Evolutionary conservation across 2,329 filamentous ascomycete genomes (phyloP), one percentile per base, ranked within the genome.

Genomic region (Paramyrothecium sp.): DNA sequence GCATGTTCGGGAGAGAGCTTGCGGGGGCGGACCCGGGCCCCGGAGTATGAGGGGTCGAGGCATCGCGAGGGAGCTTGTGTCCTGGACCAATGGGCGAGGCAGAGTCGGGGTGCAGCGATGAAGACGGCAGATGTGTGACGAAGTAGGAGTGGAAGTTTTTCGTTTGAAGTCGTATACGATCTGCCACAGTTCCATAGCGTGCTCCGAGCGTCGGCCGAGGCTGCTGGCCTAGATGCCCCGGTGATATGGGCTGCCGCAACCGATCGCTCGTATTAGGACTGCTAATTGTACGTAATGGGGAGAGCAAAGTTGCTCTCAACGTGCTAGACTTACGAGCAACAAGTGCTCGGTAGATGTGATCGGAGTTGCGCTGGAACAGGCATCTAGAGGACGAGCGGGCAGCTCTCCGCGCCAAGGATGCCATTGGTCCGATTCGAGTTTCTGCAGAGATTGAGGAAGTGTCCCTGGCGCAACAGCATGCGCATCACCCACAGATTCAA

Each of bases 81-180:
- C 91, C 89, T 30, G 87, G 86, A 3, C 87, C 88, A 26, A 77
- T 70, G 19, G 81, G 75, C 21, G 80, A 77, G 56, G 87, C 82
- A 38, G 90, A 90, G 73, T 98, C 94, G 8, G 95, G 94, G 66
- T 97, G 91, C 49, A 97, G 82, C 3, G 93, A 97, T 16, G 92
- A 96, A 19, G 92, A 96, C 4, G 95, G 94, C 2, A 99, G 84
- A 72, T 97, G 92, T 10, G 95, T 97, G 58, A 98, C 91, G 73
- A 99, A 99, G 79, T 99, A 98, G 66, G 96, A 92, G 78, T 97
- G 92, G 73, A 98, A 98, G 61, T 44, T 16, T 44, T 12, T 44
- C 13, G 13, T 44, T 16, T 16, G n/a, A 19, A 44, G 5, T 44
- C 13, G n/a, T 44, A 19, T 7, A 12, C 13, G 38, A 16, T 44